Conservation (phyloP, 352 stramenopile species). For the Paralagenidium karlingii region DNA sequence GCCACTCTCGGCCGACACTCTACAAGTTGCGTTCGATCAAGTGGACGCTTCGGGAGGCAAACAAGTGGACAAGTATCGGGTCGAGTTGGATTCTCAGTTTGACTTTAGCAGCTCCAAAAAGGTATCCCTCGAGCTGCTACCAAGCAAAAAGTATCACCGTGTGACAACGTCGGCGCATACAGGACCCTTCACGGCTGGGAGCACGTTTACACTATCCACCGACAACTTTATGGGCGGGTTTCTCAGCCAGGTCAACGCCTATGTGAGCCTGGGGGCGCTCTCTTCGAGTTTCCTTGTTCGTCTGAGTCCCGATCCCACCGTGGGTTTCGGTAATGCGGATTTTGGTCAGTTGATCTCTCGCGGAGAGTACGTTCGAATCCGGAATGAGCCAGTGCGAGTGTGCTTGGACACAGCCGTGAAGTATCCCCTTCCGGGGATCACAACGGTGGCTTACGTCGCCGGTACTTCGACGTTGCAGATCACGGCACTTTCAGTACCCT, state of each 20-base stretch:
- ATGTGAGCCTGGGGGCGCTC: constrained; percentile 21
- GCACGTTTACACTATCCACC: constrained; percentile 51
- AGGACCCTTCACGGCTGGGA: constrained; percentile 40
- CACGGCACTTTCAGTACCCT: constrained; percentile 11
- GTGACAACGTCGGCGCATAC: constrained; percentile 60
- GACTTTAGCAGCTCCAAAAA: constrained; percentile 12
- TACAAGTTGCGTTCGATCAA: constrained; percentile 56
- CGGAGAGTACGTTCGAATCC: constrained; percentile 46
- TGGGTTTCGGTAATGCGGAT: constrained; percentile 19
- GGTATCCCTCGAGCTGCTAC: constrained; percentile 10
- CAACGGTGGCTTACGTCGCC: constrained; percentile 14
- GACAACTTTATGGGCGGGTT: constrained; percentile 43
- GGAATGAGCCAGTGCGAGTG: constrained; percentile 38
- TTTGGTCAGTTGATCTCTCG: constrained; percentile 29
- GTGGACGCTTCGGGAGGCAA: constrained; percentile 34
- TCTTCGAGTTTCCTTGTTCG: constrained; percentile 30
- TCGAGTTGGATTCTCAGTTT: constrained; percentile 30
- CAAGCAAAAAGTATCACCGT: constrained; percentile 30
- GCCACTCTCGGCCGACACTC: constrained; percentile 15
- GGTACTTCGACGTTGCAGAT: constrained; percentile 21
- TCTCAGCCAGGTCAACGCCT: constrained; percentile 24
- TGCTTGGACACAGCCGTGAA: constrained; percentile 47
- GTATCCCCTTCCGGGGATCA: constrained; percentile 28
- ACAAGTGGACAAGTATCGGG: constrained; percentile 33
- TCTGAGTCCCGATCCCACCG: constrained; percentile 15